A percentile compares a stretch with the other conserved stretches of the same genome.
These are phyloP conservation scores for Entophlyctis luteolus DNA, from an alignment of 192 early-diverging fungal species.

Conservation along the genomic window DNA sequence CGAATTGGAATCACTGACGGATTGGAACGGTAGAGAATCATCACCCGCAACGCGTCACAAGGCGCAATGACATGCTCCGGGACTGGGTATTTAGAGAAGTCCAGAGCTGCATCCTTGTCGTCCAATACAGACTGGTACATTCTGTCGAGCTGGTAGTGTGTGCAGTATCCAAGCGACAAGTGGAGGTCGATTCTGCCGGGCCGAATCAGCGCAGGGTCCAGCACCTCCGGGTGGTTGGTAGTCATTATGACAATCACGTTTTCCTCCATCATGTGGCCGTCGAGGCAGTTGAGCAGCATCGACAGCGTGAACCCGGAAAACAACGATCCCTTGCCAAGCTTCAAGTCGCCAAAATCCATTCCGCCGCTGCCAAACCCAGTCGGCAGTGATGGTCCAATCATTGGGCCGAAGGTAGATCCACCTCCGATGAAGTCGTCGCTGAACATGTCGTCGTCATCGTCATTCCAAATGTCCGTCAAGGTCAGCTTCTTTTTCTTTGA, in stretches of 20 bases:
- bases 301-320: constrained; percentile 40
- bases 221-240: constrained; percentile 56
- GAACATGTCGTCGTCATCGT: constrained; percentile 17
- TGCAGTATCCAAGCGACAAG: constrained; percentile 56
- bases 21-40: constrained; percentile 52
- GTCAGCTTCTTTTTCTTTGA: neutral
- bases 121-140: constrained; percentile 51
- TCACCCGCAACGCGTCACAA: constrained; percentile 58
- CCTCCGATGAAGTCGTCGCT: neutral
- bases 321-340: constrained; percentile 11
- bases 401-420: no score
- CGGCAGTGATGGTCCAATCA: constrained; percentile 25
- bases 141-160: constrained; percentile 54
- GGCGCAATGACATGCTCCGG: constrained; percentile 59
- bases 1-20: constrained; percentile 26
- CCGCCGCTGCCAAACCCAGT: neutral
- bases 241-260: constrained; percentile 66
- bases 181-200: constrained; percentile 64
- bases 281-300: constrained; percentile 53
- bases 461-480: constrained; percentile 15
- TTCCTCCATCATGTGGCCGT: constrained; percentile 56
- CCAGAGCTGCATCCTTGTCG: constrained; percentile 24
- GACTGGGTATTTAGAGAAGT: constrained; percentile 23
- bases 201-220: constrained; percentile 62
- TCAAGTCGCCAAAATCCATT: constrained; percentile 31